These are phyloP conservation scores for Pleurotus salmoneostramineus DNA, from an alignment of 768 basidiomycete genomes.

Conservation along the genomic window DNA sequence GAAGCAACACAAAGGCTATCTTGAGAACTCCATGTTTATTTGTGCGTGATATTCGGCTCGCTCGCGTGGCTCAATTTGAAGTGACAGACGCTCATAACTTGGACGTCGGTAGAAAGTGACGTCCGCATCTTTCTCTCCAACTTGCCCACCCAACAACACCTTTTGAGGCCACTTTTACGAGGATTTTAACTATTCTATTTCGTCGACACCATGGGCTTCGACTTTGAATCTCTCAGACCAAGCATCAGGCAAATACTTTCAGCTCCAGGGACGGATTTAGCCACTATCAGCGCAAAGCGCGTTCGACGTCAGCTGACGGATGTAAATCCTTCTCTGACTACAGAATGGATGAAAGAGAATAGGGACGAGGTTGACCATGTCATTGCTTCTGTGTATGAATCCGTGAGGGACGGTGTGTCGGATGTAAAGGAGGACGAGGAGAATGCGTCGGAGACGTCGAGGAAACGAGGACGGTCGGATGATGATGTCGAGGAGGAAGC, in stretches of 20 bases:
- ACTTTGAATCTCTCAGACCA: conserved; percentile 52
- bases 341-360: conserved; percentile 60
- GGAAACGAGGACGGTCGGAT: conserved; percentile 34
- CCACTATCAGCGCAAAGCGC: conserved; percentile 83
- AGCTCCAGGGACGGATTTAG: conserved; percentile 73
- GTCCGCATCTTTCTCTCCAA: conserved; percentile 1
- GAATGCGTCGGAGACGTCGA: conserved; percentile 22
- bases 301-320: conserved; percentile 74
- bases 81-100: conserved; percentile 1
- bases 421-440: conserved; percentile 19
- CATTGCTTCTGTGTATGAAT: conserved; percentile 64
- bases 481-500: conserved; percentile 26
- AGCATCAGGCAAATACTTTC: conserved; percentile 67
- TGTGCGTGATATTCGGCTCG: background rate
- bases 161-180: background rate
- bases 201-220: conserved; percentile 40
- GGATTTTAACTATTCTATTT: background rate
- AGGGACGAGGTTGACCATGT: conserved; percentile 65
- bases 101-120: background rate
- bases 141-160: conserved; percentile 16
- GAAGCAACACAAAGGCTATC: background rate
- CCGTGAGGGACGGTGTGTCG: conserved; percentile 40
- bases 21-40: background rate
- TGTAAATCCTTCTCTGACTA: conserved; percentile 47
- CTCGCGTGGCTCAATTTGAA: conserved; percentile 1